phyloP scores from a whole-genome alignment of 306 rosid species.

The Trifolium repens region DNA sequence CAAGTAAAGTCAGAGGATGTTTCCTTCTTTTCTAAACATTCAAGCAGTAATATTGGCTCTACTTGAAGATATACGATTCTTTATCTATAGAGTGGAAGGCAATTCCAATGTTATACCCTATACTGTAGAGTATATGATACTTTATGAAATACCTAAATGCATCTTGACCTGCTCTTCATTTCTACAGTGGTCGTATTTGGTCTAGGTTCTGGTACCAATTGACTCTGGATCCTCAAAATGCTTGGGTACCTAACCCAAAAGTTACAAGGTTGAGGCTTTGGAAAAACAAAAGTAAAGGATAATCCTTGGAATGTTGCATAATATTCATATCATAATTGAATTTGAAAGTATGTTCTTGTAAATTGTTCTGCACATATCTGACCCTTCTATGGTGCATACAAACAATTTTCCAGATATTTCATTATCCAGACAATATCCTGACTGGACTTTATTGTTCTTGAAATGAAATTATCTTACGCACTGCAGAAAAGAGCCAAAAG shows the following conservation, averaged over 20 bases:
- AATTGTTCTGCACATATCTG: conserved; percentile 12
- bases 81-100: conserved; percentile 11
- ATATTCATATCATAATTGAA: not conserved
- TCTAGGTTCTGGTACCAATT: conserved; percentile 1
- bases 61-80: conserved; percentile 7
- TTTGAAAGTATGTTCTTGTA: not conserved
- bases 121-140: conserved; percentile 2
- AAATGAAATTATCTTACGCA: conserved; percentile 9
- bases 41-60: not conserved
- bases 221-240: not conserved
- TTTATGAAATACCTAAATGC: conserved; percentile 2
- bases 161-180: conserved; percentile 8
- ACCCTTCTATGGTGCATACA: not conserved
- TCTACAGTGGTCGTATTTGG: conserved; percentile 5
- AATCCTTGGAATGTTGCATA: conserved; percentile 16
- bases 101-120: conserved; percentile 10
- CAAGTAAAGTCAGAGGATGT: not conserved
- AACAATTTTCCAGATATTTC: conserved; percentile 5
- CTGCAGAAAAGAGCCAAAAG: conserved; percentile 10
- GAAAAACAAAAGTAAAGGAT: conserved; percentile 6
- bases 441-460: not conserved
- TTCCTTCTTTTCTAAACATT: conserved; percentile 5
- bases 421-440: not conserved
- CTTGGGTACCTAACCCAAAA: not conserved
- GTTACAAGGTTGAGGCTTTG: not conserved